Base-by-base conservation (phyloP, 441 rosid species). In the Brassica hybrid region DNA sequence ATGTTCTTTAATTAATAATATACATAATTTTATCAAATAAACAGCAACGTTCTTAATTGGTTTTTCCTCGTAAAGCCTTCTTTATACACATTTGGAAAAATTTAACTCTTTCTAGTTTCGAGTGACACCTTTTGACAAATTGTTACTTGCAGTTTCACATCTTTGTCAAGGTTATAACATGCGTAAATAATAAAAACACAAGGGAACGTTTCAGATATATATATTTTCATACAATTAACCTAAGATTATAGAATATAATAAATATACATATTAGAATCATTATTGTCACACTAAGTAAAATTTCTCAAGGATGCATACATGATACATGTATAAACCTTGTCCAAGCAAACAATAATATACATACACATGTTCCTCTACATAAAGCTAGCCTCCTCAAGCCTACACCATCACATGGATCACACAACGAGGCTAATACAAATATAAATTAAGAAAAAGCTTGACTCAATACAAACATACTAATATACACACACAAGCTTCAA, bases 401-500 rank as follows among this genome's bases (percentile, higher is more conserved):
- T 50, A n/a, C 7, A 50, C 17, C 8, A 50, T 1, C 56, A 50
- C 8, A 50, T n/a, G 19, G 17, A 7, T 6, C 57, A 14, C 7
- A 48, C 56, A 48, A n/a, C 0, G 7, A 52, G 18, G 1, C 11
- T 6, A 16, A 16, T 2, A 52, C 18, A 52, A 16, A 52, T 3
- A 14, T 16, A 16, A 16, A 52, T 9, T 16, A 52, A 52, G 58
- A 16, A 52, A 52, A 52, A 16, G 19, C 58, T 52, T 3, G 21
- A 16, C 21, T 3, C 58, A 50, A 50, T 14, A 9, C 57, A 50
- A 50, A 14, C 57, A 50, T 50, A 2, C 6, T 4, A 16, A 50
- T 21, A 48, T 50, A 52, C 16, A 52, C 50, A 66, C 45, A 52
- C 58, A 52, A n/a, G n/a, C 56, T 48, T 48, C 14, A 45, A 45